Percentiles rank a stretch among this genome's conserved stretches.
Evolutionary conservation across 345 rosid genomes (phyloP).

Genomic region (Populus euphratica): DNA sequence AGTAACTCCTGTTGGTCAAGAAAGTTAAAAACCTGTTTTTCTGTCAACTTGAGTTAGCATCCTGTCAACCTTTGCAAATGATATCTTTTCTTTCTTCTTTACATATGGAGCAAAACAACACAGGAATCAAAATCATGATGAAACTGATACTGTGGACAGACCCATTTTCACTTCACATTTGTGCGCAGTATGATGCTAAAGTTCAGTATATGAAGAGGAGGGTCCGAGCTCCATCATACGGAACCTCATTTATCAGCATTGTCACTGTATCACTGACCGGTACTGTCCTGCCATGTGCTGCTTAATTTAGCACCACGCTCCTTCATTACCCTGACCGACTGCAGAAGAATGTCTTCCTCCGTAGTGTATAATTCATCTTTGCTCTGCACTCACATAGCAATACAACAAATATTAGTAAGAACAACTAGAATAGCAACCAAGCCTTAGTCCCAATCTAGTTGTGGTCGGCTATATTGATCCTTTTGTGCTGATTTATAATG

Average conservation of each 20-base stretch:
- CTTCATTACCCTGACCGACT: conserved; percentile 59
- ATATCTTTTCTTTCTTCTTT: too few species aligned
- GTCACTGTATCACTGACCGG: conserved; percentile 16
- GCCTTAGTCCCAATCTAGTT: neutral
- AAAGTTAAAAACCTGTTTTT: neutral
- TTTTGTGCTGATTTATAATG: neutral
- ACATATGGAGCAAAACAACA: neutral
- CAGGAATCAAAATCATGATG: neutral
- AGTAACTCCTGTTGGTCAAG: neutral
- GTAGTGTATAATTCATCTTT: conserved; percentile 62
- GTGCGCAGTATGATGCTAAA: neutral
- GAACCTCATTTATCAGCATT: neutral
- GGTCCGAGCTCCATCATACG: neutral
- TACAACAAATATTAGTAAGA: conserved; percentile 1
- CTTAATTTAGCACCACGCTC: conserved; percentile 71
- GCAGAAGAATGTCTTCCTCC: conserved; percentile 71
- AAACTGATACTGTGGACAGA: too few species aligned
- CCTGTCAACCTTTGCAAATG: neutral
- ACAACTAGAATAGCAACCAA: neutral
- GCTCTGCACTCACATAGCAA: conserved; percentile 36
- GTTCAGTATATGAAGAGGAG: neutral
- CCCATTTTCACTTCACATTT: neutral
- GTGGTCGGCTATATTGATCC: neutral
- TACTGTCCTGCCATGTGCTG: conserved; percentile 30
- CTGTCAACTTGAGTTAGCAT: neutral